A percentile compares a stretch with the other conserved stretches of the same genome.
Conservation (phyloP, 1,139 yeast genomes). For the Debaryomyces singareniensis region DNA sequence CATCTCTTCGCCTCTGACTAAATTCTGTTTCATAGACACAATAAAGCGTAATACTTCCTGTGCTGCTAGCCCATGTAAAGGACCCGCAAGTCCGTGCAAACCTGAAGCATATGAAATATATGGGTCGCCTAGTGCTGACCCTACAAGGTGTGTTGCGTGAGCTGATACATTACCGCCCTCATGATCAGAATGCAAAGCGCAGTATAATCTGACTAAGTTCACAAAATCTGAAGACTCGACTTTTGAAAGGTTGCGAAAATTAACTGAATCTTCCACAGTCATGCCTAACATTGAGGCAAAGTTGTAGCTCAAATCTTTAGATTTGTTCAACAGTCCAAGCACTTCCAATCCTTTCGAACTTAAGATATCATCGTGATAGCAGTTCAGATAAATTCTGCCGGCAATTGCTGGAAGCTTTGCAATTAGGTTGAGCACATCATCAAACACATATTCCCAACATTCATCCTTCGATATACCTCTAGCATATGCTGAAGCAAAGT, state of each 20-base stretch:
- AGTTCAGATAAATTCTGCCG: conserved; percentile 61
- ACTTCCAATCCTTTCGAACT: conserved; percentile 23
- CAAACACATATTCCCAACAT: conserved; percentile 63
- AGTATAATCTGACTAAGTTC: conserved; percentile 33
- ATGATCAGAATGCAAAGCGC: conserved; percentile 39
- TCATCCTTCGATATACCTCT: conserved; percentile 61
- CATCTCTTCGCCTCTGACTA: conserved; percentile 1
- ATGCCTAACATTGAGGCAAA: conserved; percentile 15
- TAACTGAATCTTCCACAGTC: conserved; percentile 12
- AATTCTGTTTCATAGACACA: conserved; percentile 22
- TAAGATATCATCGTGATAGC: conserved; percentile 34
- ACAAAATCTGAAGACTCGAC: conserved; percentile 25
- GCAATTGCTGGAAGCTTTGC: conserved; percentile 65
- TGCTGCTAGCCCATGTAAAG: conserved; percentile 38
- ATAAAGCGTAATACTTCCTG: conserved; percentile 39
- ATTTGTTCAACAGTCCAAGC: conserved; percentile 12
- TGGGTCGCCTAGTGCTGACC: conserved; percentile 35
- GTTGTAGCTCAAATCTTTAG: conserved; percentile 19
- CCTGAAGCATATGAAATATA: conserved; percentile 34
- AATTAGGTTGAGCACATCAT: conserved; percentile 57
- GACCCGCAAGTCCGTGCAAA: conserved; percentile 38
- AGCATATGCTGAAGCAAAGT: conserved; percentile 64
- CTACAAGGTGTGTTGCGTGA: conserved; percentile 37
- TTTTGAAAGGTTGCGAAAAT: conserved; percentile 11
- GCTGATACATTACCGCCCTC: conserved; percentile 44